Conservation (phyloP, 441 rosid genomes). For the Gossypium aridum region DNA sequence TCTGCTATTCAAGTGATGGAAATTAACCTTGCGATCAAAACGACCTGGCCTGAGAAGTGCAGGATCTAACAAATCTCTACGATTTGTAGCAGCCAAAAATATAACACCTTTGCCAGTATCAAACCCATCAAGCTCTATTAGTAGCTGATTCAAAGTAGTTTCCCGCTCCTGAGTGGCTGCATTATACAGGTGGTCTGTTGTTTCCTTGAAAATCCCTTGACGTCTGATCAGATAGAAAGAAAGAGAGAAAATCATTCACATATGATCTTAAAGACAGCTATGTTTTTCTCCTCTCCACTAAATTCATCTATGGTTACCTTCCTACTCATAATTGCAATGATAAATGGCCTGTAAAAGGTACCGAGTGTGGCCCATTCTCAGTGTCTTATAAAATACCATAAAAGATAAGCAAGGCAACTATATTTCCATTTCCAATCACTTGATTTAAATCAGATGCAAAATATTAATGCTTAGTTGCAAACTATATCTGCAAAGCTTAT, state of each 20-base stretch:
- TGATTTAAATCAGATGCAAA: background rate
- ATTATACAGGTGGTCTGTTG: conserved; percentile 70
- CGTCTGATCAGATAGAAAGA: conserved; percentile 50
- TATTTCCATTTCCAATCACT: conserved; percentile 1
- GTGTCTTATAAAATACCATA: background rate
- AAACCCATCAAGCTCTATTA: conserved; percentile 97
- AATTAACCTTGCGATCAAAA: conserved; percentile 90
- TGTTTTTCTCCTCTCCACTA: background rate
- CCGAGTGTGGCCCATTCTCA: background rate
- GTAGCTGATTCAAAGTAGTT: conserved; percentile 91
- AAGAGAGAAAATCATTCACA: conserved; percentile 7
- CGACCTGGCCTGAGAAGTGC: conserved; percentile 97
- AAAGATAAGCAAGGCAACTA: background rate
- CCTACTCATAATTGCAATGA: background rate
- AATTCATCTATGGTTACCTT: background rate
- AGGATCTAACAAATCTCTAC: conserved; percentile 87
- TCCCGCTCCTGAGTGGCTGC: conserved; percentile 97
- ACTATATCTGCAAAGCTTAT: conserved; percentile 4
- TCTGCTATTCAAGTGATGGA: conserved; percentile 15
- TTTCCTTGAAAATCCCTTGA: conserved; percentile 81
- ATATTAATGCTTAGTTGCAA: background rate
- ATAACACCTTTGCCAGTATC: conserved; percentile 98
- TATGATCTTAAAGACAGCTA: background rate
- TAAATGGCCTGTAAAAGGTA: background rate
- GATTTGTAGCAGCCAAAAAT: conserved; percentile 92